A percentile compares a stretch with the other conserved stretches of the same genome.
These are phyloP conservation scores for Ailanthus altissimus DNA, from an alignment of 345 rosid genomes.

Conservation along the genomic window DNA sequence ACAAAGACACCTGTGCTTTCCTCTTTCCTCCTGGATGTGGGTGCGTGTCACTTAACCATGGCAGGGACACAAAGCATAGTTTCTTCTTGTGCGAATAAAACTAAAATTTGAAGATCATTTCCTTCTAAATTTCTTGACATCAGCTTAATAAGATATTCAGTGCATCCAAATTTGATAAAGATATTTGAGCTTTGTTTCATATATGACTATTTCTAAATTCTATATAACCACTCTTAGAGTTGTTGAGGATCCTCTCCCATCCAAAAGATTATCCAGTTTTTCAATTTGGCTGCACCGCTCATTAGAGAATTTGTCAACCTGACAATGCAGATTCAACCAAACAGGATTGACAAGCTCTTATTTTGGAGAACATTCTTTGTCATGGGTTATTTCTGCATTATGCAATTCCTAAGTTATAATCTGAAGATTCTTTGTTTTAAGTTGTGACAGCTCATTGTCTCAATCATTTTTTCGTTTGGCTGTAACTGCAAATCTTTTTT, in stretches of 20 bases:
- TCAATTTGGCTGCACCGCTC: background rate
- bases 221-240: background rate
- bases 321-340: background rate
- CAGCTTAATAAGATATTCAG: background rate
- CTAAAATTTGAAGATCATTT: background rate
- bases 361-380: background rate
- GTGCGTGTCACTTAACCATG: background rate
- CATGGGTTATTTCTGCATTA: background rate
- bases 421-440: background rate
- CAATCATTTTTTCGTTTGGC: background rate
- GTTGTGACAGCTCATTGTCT: background rate
- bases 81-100: background rate
- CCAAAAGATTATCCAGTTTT: background rate
- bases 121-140: background rate
- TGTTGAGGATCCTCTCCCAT: constrained; percentile 6
- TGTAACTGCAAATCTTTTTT: background rate
- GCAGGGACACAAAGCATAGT: background rate
- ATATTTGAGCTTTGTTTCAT: background rate
- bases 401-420: background rate
- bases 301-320: background rate
- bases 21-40: background rate
- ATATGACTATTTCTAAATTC: background rate
- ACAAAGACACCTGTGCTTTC: background rate
- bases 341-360: background rate
- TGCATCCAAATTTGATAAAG: background rate